phyloP scores from a whole-genome alignment of 1,139 yeast genomes.

The Blastobotrys indianensis region DNA sequence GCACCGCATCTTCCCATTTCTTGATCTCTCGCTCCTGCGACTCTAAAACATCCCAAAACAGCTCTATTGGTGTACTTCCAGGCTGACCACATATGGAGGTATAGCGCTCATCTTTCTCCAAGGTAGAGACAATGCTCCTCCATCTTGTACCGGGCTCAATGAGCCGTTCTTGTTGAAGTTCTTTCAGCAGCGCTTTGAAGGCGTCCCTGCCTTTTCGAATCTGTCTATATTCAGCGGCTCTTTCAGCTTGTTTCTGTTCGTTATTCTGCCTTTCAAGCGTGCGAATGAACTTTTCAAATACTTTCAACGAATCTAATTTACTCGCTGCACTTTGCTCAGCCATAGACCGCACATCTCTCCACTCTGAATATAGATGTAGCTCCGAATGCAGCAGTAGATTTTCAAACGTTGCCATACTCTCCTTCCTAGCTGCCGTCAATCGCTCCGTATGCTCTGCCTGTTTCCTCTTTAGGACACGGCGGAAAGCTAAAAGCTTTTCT shows the following conservation, averaged over 20 bases:
- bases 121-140: constrained; percentile 46
- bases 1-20: constrained; percentile 55
- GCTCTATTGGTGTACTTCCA: constrained; percentile 75
- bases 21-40: constrained; percentile 52
- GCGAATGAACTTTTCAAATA: constrained; percentile 47
- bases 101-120: constrained; percentile 57
- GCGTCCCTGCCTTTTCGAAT: constrained; percentile 64
- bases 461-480: constrained; percentile 45
- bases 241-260: constrained; percentile 33
- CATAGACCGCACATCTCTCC: constrained; percentile 45
- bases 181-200: constrained; percentile 45
- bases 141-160: constrained; percentile 56
- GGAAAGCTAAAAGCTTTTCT: constrained; percentile 39
- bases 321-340: constrained; percentile 51
- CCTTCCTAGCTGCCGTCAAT: constrained; percentile 16
- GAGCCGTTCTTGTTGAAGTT: constrained; percentile 33
- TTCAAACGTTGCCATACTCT: constrained; percentile 29
- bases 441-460: constrained; percentile 29
- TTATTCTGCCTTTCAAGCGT: constrained; percentile 40
- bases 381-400: constrained; percentile 24
- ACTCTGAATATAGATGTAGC: constrained; percentile 30
- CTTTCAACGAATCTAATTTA: constrained; percentile 53
- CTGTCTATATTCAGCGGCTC: constrained; percentile 39
- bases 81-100: constrained; percentile 62
- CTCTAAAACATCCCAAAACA: constrained; percentile 72